Conservation (phyloP, 345 rosid genomes). For the Eutrema heterophyllum region DNA sequence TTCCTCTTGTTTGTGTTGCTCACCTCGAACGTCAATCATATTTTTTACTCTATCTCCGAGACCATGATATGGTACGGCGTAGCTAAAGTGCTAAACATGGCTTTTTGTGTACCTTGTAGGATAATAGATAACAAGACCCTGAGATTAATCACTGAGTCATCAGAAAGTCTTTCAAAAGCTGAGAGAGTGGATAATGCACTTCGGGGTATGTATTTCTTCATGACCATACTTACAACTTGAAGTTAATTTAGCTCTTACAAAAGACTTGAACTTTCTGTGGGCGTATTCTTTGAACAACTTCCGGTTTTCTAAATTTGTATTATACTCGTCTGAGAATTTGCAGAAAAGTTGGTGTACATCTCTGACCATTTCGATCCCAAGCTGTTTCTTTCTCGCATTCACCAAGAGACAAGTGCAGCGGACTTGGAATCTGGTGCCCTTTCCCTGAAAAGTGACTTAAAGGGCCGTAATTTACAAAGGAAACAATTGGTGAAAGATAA, state of each 20-base stretch:
- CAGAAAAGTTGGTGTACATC: constrained; percentile 85
- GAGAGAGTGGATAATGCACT: constrained; percentile 58
- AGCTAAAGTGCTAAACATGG: constrained; percentile 15
- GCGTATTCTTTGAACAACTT: background rate
- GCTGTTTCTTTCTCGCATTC: constrained; percentile 84
- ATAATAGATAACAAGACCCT: constrained; percentile 80
- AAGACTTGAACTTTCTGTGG: background rate
- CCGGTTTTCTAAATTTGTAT: background rate
- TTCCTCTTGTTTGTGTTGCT: background rate
- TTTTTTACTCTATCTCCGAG: background rate
- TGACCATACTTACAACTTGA: background rate
- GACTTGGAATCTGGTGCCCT: constrained; percentile 92
- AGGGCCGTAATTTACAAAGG: constrained; percentile 82
- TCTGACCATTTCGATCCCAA: constrained; percentile 86
- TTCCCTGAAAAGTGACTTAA: constrained; percentile 84
- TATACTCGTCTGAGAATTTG: constrained; percentile 26
- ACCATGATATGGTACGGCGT: background rate
- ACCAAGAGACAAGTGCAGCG: constrained; percentile 69
- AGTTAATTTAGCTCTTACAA: constrained; percentile 1
- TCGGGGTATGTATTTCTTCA: constrained; percentile 49
- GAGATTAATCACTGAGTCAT: constrained; percentile 70
- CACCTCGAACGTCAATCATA: background rate
- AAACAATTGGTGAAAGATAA: constrained; percentile 93
- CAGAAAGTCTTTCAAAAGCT: constrained; percentile 52
- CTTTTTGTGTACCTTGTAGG: constrained; percentile 40